Conservation (phyloP, 352 stramenopile genomes). For the Globisporangium apiculatum region DNA sequence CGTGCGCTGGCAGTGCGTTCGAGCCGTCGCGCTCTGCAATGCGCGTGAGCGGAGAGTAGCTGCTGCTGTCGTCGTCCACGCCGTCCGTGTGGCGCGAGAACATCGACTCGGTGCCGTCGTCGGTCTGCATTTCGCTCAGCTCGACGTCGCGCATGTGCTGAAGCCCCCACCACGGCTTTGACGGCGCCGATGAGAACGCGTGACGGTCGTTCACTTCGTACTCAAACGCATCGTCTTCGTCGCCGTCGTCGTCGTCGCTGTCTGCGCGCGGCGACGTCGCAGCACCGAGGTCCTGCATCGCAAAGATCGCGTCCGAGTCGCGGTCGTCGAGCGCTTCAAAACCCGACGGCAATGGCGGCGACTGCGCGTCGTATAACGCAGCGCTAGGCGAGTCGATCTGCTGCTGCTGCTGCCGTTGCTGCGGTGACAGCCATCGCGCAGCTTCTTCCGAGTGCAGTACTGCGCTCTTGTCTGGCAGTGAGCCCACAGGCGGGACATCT, state of each 20-base stretch:
- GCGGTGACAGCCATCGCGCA: conserved; percentile 48
- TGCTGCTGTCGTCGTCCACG: conserved; percentile 29
- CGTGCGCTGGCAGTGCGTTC: conserved; percentile 14
- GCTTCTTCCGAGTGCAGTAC: conserved; percentile 47
- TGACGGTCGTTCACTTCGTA: conserved; percentile 42
- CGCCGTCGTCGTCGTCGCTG: background rate
- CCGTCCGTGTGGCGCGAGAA: conserved; percentile 59
- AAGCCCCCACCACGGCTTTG: conserved; percentile 74
- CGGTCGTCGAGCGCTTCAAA: conserved; percentile 21
- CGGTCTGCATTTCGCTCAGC: conserved; percentile 69
- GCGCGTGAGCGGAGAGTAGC: background rate
- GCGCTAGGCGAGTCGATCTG: background rate
- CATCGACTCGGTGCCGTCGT: conserved; percentile 50
- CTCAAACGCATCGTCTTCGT: conserved; percentile 8
- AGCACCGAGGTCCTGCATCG: conserved; percentile 12
- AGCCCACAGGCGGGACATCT: conserved; percentile 23
- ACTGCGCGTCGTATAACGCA: conserved; percentile 9
- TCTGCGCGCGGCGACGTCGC: background rate
- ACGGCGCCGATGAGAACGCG: conserved; percentile 37
- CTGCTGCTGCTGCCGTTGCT: conserved; percentile 1
- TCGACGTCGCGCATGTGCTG: conserved; percentile 45
- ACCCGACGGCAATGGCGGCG: conserved; percentile 18
- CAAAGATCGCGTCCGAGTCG: conserved; percentile 13
- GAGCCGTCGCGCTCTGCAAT: conserved; percentile 12
- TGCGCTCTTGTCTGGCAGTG: conserved; percentile 29